Evolutionary conservation across 768 basidiomycete species (phyloP).

Genomic region (Terana coerulea): DNA sequence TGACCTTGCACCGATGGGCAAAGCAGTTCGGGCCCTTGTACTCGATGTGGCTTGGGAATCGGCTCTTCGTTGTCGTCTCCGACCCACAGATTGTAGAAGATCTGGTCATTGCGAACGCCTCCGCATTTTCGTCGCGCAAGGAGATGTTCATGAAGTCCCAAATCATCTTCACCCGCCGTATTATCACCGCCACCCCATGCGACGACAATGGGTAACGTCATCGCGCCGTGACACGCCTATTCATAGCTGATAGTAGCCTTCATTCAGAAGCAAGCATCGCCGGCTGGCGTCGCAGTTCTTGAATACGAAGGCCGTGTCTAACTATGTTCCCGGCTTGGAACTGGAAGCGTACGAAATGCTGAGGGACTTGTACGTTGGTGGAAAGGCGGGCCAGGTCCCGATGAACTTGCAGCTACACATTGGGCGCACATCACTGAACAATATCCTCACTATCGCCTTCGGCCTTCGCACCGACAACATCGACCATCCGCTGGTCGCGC

Average conservation of each 20-base stretch:
- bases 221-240: not conserved
- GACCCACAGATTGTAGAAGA: constrained; percentile 42
- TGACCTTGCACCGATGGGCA: constrained; percentile 18
- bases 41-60: constrained; percentile 44
- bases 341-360: constrained; percentile 30
- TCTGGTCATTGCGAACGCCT: constrained; percentile 39
- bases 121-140: constrained; percentile 42
- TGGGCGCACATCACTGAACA: constrained; percentile 32
- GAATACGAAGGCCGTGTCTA: constrained; percentile 30
- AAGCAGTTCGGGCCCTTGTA: constrained; percentile 40
- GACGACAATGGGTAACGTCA: constrained; percentile 35
- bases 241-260: not conserved
- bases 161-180: constrained; percentile 39
- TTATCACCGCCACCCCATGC: constrained; percentile 41
- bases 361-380: constrained; percentile 30
- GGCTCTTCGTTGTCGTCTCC: constrained; percentile 41
- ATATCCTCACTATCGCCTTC: constrained; percentile 43
- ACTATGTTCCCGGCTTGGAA: constrained; percentile 33
- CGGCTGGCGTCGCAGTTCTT: constrained; percentile 33
- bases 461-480: constrained; percentile 37
- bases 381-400: constrained; percentile 28
- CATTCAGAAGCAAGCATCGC: constrained; percentile 36
- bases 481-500: constrained; percentile 33
- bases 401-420: constrained; percentile 36
- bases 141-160: constrained; percentile 41